Evolutionary conservation across 2,329 filamentous ascomycete species (phyloP).

Genomic region (Cercospora zeina): DNA sequence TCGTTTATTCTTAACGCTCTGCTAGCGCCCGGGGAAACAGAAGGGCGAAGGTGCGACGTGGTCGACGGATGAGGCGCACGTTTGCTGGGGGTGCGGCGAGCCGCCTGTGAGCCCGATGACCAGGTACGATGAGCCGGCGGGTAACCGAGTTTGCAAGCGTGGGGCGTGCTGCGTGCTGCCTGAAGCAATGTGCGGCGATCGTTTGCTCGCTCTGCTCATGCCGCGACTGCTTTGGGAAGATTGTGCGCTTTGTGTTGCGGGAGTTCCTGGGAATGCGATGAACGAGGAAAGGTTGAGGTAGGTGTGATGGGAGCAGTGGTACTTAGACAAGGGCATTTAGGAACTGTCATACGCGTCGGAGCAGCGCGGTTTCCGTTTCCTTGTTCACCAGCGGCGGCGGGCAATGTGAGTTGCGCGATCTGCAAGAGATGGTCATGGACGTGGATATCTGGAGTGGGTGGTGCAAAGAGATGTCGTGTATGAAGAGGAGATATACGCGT

Average conservation of each 20-base stretch:
- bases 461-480: background rate
- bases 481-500: background rate
- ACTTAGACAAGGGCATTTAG: background rate
- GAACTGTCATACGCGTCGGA: conserved; percentile 11
- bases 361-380: conserved; percentile 15
- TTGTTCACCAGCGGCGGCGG: background rate
- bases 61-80: conserved; percentile 2
- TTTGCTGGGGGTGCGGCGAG: background rate
- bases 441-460: background rate
- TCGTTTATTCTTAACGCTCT: background rate
- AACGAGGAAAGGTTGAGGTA: background rate
- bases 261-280: no score
- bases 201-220: background rate
- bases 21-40: background rate
- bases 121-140: conserved; percentile 2
- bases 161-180: background rate
- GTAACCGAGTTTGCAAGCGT: background rate
- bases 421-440: background rate
- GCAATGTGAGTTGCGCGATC: background rate
- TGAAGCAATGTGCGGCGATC: background rate
- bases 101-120: background rate
- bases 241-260: conserved; percentile 6
- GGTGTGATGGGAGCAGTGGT: background rate
- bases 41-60: background rate
- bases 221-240: background rate